Conservation (phyloP, 305 asterid genomes). For the Solanum hybrid region DNA sequence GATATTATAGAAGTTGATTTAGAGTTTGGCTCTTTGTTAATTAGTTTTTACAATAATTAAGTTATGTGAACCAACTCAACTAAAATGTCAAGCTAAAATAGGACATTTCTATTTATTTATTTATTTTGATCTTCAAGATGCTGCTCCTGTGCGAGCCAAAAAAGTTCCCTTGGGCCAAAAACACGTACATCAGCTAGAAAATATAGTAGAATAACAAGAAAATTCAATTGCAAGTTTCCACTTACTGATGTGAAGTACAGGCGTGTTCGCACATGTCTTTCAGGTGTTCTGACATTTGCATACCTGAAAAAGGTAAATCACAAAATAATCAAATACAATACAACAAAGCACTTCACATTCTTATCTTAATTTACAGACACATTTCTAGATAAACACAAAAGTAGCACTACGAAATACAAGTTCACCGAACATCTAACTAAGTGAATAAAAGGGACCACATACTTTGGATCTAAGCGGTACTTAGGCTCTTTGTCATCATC, state of each 20-base stretch:
- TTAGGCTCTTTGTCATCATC: slow-evolving; percentile 57
- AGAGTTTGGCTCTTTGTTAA: background rate
- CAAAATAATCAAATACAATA: background rate
- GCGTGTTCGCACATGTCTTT: slow-evolving; percentile 91
- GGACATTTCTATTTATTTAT: background rate
- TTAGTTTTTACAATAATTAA: background rate
- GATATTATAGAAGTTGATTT: background rate
- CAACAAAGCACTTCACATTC: background rate
- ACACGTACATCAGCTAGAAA: background rate
- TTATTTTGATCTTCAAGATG: background rate
- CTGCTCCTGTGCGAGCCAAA: background rate
- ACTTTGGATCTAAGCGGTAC: slow-evolving; percentile 97
- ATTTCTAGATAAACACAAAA: background rate
- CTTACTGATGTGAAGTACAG: slow-evolving; percentile 97
- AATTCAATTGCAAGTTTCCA: background rate
- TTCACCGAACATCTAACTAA: background rate
- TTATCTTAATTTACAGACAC: background rate
- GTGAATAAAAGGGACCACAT: background rate
- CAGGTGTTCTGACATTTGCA: slow-evolving; percentile 90
- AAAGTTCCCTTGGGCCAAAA: background rate
- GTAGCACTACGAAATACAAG: background rate
- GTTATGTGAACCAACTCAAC: background rate
- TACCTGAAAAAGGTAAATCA: slow-evolving; percentile 40
- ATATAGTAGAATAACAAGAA: background rate
- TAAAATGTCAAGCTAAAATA: background rate